Conservation (phyloP, 202 grass and related monocot genomes). For the Dendrocalamus latiflorus region DNA sequence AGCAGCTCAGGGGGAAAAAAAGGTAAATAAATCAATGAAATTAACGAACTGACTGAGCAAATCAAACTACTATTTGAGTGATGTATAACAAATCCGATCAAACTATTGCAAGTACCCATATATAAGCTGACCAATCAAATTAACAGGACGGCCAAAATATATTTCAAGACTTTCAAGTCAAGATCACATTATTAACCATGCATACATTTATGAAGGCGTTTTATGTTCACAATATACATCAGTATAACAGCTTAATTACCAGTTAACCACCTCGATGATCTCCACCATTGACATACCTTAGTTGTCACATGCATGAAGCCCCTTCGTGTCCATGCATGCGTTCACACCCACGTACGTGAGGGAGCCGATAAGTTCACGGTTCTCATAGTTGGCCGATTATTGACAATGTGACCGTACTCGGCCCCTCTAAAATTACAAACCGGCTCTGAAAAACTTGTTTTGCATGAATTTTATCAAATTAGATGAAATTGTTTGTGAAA, state of each 20-base stretch:
- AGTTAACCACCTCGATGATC: background rate
- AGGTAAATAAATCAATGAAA: too few species aligned
- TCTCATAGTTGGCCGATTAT: too few species aligned
- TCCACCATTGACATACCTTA: background rate
- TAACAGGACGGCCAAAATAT: background rate
- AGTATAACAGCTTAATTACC: slow-evolving; percentile 29
- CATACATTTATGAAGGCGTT: background rate
- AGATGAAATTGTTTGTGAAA: too few species aligned
- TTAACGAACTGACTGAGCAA: background rate
- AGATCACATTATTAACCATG: background rate
- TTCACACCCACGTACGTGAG: slow-evolving; percentile 31
- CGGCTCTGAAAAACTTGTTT: too few species aligned
- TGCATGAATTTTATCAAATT: too few species aligned
- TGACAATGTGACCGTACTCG: too few species aligned
- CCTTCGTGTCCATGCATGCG: slow-evolving; percentile 25
- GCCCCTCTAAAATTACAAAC: too few species aligned
- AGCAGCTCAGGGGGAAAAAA: background rate
- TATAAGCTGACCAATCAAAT: background rate
- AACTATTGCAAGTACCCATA: background rate
- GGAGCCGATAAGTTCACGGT: too few species aligned
- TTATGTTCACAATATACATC: slow-evolving; percentile 36
- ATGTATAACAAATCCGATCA: background rate
- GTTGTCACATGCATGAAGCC: background rate
- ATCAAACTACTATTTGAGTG: background rate
- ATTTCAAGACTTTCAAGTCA: background rate